These are phyloP conservation scores for Trichoderma reesei DNA, from an alignment of 495 filamentous ascomycete genomes.

Conservation along the genomic window DNA sequence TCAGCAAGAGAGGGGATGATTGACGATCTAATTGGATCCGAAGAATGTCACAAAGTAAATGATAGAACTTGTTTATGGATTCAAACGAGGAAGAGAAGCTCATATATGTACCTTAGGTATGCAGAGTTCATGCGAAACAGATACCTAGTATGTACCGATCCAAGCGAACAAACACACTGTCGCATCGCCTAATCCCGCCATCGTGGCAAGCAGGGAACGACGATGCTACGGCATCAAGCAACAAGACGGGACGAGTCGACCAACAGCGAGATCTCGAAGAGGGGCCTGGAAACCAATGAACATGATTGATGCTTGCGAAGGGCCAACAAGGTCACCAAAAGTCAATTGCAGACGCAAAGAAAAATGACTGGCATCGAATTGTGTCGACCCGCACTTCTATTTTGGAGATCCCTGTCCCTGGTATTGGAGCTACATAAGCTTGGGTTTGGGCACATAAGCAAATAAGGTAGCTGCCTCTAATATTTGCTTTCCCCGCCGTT, in stretches of 20 bases:
- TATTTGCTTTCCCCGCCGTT: too few species aligned
- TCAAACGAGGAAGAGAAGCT: background rate
- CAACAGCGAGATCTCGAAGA: constrained; percentile 3
- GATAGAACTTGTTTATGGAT: background rate
- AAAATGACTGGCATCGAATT: background rate
- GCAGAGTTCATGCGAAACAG: constrained; percentile 1
- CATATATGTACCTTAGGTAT: too few species aligned
- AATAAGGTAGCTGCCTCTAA: too few species aligned
- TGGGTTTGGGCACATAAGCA: too few species aligned
- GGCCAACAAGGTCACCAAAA: too few species aligned
- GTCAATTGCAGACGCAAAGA: too few species aligned
- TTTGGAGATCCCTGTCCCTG: background rate
- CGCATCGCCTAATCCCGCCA: background rate
- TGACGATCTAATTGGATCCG: background rate
- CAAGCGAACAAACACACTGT: constrained; percentile 2
- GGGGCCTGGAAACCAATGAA: background rate
- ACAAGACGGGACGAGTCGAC: background rate
- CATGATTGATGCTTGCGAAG: background rate
- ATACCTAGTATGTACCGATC: background rate
- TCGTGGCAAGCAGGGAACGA: constrained; percentile 4
- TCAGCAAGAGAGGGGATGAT: background rate
- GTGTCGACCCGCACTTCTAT: constrained; percentile 5
- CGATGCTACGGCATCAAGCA: background rate
- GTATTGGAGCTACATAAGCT: background rate
- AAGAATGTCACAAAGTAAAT: background rate